These are phyloP conservation scores for Pyropia yezoensis DNA, from an alignment of 23 red algal genomes.

Conservation along the genomic window DNA sequence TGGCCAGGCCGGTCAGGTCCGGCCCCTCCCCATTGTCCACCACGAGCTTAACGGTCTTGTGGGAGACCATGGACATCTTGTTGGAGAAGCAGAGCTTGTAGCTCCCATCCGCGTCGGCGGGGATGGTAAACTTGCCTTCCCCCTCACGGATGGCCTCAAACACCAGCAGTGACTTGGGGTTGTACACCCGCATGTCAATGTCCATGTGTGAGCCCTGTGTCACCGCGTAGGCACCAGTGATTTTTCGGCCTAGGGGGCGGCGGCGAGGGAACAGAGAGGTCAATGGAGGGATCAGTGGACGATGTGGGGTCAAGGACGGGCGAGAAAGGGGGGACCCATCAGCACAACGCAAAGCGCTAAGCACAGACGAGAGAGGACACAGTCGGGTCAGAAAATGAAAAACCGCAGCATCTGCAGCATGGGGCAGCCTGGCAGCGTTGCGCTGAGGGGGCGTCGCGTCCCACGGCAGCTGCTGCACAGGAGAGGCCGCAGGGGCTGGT, in stretches of 20 bases:
- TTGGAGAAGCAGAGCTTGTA: constrained; percentile 76
- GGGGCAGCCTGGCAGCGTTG: too few species aligned
- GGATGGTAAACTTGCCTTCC: constrained; percentile 51
- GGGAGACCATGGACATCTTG: constrained; percentile 73
- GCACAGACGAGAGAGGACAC: too few species aligned
- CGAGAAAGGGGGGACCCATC: too few species aligned
- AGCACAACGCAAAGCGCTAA: too few species aligned
- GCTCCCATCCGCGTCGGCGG: constrained; percentile 48
- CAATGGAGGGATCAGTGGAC: too few species aligned
- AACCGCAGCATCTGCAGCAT: too few species aligned
- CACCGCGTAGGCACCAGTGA: constrained; percentile 57
- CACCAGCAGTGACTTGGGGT: constrained; percentile 26
- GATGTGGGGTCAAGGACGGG: too few species aligned
- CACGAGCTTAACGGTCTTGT: constrained; percentile 65
- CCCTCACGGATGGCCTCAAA: constrained; percentile 51
- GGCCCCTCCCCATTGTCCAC: constrained; percentile 56
- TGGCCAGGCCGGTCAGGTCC: constrained; percentile 61
- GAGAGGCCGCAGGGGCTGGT: too few species aligned
- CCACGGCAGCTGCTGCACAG: too few species aligned
- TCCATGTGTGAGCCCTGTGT: constrained; percentile 72
- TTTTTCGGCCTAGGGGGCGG: background rate
- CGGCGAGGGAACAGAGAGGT: background rate
- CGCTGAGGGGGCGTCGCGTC: too few species aligned
- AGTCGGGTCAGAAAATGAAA: too few species aligned
- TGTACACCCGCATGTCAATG: constrained; percentile 53